phyloP scores from a whole-genome alignment of 2,329 filamentous ascomycete genomes.

The Exophiala sp. region DNA sequence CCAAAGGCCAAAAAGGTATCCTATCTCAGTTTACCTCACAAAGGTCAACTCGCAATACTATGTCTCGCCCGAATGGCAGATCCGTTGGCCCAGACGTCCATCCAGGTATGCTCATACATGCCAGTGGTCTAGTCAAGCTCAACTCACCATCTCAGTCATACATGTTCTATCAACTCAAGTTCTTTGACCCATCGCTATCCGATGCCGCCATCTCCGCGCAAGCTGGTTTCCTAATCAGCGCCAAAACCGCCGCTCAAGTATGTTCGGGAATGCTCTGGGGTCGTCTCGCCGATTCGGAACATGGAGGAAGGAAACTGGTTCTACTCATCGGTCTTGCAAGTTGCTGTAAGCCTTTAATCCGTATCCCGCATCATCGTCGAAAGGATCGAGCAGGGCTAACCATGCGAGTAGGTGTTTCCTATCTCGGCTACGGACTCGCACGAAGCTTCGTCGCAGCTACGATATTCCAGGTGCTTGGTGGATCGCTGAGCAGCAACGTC shows the following conservation, averaged over 20 bases:
- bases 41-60: background rate
- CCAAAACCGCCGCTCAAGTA: slow-evolving; percentile 60
- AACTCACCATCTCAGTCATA: slow-evolving; percentile 47
- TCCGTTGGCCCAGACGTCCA: slow-evolving; percentile 34
- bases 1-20: background rate
- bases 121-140: background rate
- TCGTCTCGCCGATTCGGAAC: slow-evolving; percentile 60
- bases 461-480: slow-evolving; percentile 63
- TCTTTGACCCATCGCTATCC: slow-evolving; percentile 59
- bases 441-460: slow-evolving; percentile 59
- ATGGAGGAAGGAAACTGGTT: slow-evolving; percentile 69
- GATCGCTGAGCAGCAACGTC: slow-evolving; percentile 37
- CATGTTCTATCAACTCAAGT: slow-evolving; percentile 81
- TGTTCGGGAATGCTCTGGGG: slow-evolving; percentile 64
- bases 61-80: slow-evolving; percentile 30
- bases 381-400: background rate
- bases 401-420: slow-evolving; percentile 50
- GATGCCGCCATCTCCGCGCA: slow-evolving; percentile 68
- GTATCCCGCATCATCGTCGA: background rate
- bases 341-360: slow-evolving; percentile 32
- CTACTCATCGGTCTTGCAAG: slow-evolving; percentile 71
- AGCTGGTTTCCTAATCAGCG: slow-evolving; percentile 67
- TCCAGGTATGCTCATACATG: slow-evolving; percentile 8
- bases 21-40: background rate
- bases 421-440: slow-evolving; percentile 66